Percentiles rank a stretch among this genome's conserved stretches.
Evolutionary conservation across 1,139 yeast species (phyloP).

Genomic region (Arxiozyma slooffiae): DNA sequence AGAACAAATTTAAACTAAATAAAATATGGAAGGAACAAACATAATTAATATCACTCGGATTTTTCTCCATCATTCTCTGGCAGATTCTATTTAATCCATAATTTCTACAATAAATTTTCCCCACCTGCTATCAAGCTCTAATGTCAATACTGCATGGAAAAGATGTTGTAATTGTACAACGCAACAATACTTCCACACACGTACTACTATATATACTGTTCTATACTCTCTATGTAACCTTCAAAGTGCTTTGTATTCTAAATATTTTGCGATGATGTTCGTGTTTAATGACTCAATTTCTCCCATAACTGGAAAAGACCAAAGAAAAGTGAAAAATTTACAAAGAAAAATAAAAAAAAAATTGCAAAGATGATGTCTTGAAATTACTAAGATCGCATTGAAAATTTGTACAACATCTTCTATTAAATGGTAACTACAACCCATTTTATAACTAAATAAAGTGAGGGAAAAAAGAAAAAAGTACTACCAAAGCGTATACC

Average conservation of each 20-base stretch:
- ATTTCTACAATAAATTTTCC: not conserved
- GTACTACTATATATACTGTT: not conserved
- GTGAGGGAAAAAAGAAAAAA: too few relatives aligned
- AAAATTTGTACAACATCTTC: not conserved
- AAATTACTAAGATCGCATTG: not conserved
- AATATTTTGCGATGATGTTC: not conserved
- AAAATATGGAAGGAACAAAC: not conserved
- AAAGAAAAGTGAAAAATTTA: not conserved
- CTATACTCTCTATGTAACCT: not conserved
- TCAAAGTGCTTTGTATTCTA: not conserved
- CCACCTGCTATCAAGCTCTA: not conserved
- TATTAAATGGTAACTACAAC: not conserved
- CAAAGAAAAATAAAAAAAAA: not conserved
- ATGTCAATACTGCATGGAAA: not conserved
- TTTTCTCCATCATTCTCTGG: not conserved
- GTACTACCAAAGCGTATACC: not conserved
- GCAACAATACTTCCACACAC: not conserved
- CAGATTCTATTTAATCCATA: not conserved
- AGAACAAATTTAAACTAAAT: not conserved
- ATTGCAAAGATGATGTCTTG: not conserved
- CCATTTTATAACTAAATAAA: too few relatives aligned
- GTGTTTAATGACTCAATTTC: not conserved
- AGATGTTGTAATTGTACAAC: not conserved
- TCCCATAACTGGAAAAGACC: not conserved
- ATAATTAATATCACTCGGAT: not conserved